Conservation (phyloP, 169 alveolate species). For the Plasmodium adleri region DNA sequence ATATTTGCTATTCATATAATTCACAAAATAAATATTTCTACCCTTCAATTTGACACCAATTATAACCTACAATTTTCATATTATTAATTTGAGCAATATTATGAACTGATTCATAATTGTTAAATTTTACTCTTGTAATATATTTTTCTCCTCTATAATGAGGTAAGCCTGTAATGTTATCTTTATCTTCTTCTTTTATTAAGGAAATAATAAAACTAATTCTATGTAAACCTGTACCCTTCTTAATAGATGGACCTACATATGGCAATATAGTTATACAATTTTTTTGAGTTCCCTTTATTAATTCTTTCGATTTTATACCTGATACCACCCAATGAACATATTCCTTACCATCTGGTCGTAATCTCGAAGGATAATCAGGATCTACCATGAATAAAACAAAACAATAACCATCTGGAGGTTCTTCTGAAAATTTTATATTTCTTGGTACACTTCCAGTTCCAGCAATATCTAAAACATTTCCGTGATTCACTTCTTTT, state of each 20-base stretch:
- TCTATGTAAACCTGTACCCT: conserved; percentile 72
- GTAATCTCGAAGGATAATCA: conserved; percentile 67
- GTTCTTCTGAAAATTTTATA: conserved; percentile 65
- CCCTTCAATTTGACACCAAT: conserved; percentile 72
- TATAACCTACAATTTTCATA: conserved; percentile 67
- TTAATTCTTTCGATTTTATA: conserved; percentile 63
- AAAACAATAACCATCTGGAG: conserved; percentile 74
- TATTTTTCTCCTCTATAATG: conserved; percentile 59
- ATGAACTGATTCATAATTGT: conserved; percentile 38
- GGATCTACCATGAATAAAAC: conserved; percentile 73
- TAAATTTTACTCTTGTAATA: conserved; percentile 69
- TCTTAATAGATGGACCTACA: conserved; percentile 69
- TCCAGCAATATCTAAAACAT: conserved; percentile 51
- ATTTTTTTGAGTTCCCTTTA: conserved; percentile 63
- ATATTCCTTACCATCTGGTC: conserved; percentile 75
- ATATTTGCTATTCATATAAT: too few species aligned
- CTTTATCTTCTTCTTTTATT: conserved; percentile 67
- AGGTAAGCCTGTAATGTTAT: conserved; percentile 49
- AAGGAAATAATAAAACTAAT: conserved; percentile 50
- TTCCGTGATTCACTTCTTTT: conserved; percentile 67
- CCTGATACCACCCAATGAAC: conserved; percentile 75
- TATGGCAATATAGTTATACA: conserved; percentile 69
- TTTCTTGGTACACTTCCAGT: conserved; percentile 74
- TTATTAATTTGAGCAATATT: conserved; percentile 50
- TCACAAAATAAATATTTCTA: background rate